Base-by-base conservation (phyloP, 306 rosid species). In the Dalbergia cochinchinensis region DNA sequence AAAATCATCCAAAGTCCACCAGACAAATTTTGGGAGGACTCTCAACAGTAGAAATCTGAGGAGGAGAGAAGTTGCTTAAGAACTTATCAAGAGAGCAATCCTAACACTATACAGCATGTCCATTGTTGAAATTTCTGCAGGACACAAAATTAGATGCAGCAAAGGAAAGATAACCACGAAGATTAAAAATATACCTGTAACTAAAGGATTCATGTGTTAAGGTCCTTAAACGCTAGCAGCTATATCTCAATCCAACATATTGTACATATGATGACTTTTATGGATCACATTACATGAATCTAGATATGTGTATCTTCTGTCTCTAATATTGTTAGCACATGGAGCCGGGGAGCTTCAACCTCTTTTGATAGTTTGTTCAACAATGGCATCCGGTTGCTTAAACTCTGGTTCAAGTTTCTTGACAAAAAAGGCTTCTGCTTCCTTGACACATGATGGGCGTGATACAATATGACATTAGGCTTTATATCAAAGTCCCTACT, bases 401-500 rank as follows among this genome's bases (percentile, higher is more conserved):
- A 47, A 55, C 51, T 60, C 64, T 35, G 35, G 33, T 68, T 44
- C 78, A 44, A 31, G 42, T 12, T 78, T 67, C 58, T 78, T 47
- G 60, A 6, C 65, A 33, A 34, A 44, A 74, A 26, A 26, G 59
- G 8, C 12, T 74, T 44, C 62, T 78, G 16, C 57, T 83, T 26
- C 44, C 18, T 19, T 59, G 80, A 22, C 39, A 62, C 44, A 55
- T 11, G 73, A 82, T 59, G 84, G 48, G 77, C 81, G 75, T 85
- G 96, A 78, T 91, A 89, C 18, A 91, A 77, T 72, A 91, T 89
- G 65, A 34, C 80, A 74, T 67, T 86, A 39, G 85, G 89, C 85
- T 35, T 82, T 10, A 77, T 12, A 20, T 91, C 88, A 5, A 91
- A 91, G 66, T 86, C 83, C 62, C 71, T 79, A 18, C 81, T 57